Base-by-base conservation (phyloP, 73 alveolate species). In the Stentor coeruleus region DNA sequence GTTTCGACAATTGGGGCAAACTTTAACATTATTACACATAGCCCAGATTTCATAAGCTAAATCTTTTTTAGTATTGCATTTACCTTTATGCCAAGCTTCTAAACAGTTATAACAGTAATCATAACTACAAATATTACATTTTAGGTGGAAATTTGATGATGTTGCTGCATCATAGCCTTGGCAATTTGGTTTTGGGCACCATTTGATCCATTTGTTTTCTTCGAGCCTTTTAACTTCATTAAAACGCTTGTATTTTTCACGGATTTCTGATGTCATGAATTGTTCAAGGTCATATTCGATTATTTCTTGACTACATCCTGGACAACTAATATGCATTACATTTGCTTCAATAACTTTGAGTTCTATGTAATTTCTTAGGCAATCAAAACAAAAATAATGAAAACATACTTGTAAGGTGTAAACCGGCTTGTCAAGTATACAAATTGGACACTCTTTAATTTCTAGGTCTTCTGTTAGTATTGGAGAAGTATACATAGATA, bases 121-220 rank as follows among this genome's bases (percentile, higher is more conserved):
- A 59, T 28, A 59, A 33, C 30, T 26, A 28, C 77, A 59, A 4
- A 20, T 59, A 59, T 59, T 59, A 26, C 77, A 59, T 20, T 4
- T 26, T 3, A 59, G 77, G 3, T 26, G 11, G 3, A 20, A 26
- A 6, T 59, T 59, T 28, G 3, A 6, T 3, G 36, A 4, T 14
- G 28, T 6, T 3, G 39, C 77, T 20, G 28, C 6, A 28, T 59
- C 77, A 59, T 59, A 59, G 40, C 77, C 77, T 59, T 26, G 40
- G 30, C 77, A 59, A 59, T 59, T 26, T 28, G 77, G 39, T 28
- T 20, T 26, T 20, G 77, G 77, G 38, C 77, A 59, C 77, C 77
- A 59, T 28, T 26, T 59, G 39, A 59, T 3, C 11, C 3, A 20
- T 4, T 3, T 11, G 30, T 59, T 28, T 28, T 38, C 30, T 6